phyloP scores from a whole-genome alignment of 2,329 filamentous ascomycete genomes.

The Fonsecaea nubica region DNA sequence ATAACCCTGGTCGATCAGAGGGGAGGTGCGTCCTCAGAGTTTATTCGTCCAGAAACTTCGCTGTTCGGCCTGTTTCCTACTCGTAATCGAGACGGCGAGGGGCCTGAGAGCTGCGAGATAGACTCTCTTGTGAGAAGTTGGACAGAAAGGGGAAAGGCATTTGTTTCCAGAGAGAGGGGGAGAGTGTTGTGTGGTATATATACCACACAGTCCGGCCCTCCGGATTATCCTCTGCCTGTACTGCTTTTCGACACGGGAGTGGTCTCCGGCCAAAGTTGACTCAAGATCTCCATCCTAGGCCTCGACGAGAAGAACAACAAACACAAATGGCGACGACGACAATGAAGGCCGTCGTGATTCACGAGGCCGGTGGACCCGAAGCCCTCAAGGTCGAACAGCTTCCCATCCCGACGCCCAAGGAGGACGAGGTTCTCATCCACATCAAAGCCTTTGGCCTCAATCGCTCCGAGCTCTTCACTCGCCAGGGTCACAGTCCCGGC shows the following conservation, averaged over 20 bases:
- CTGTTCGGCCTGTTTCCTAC: too few species aligned
- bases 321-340: conserved; percentile 37
- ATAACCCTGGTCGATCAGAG: too few species aligned
- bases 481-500: conserved; percentile 52
- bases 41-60: too few species aligned
- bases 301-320: neutral
- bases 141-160: too few species aligned
- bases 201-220: too few species aligned
- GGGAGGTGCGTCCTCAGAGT: too few species aligned
- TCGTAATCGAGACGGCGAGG: too few species aligned
- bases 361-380: conserved; percentile 48
- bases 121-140: too few species aligned
- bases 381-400: conserved; percentile 49
- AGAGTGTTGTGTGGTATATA: neutral
- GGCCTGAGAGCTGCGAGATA: too few species aligned
- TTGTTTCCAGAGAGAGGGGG: too few species aligned
- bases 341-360: conserved; percentile 56
- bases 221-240: too few species aligned
- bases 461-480: conserved; percentile 56
- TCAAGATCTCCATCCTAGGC: neutral
- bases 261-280: neutral
- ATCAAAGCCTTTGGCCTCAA: conserved; percentile 57
- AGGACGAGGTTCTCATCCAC: conserved; percentile 51
- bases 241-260: too few species aligned
- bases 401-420: conserved; percentile 49